These are phyloP conservation scores for Laetiporus sulphureus DNA, from an alignment of 1,284 basidiomycete species.

Conservation along the genomic window DNA sequence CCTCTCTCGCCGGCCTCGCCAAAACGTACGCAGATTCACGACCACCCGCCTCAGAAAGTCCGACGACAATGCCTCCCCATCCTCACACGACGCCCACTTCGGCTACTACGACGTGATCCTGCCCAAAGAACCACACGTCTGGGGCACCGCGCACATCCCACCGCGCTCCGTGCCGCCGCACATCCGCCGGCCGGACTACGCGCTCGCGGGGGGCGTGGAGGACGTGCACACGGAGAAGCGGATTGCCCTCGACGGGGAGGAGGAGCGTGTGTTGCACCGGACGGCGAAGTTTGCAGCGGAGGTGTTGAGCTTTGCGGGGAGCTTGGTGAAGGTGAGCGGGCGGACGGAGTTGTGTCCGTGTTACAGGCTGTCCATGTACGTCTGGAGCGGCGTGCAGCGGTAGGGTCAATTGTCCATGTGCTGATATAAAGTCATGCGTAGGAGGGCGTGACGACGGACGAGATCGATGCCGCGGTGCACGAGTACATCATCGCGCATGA, in stretches of 20 bases:
- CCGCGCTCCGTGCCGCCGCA: conserved; percentile 51
- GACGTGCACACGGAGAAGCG: conserved; percentile 29
- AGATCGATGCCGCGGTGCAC: conserved; percentile 68
- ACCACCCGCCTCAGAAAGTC: no score
- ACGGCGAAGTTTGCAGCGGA: conserved; percentile 58
- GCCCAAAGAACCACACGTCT: conserved; percentile 57
- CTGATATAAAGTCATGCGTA: conserved; percentile 24
- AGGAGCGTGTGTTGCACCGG: conserved; percentile 49
- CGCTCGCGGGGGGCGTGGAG: conserved; percentile 29
- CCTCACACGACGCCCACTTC: conserved; percentile 7
- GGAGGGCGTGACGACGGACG: conserved; percentile 72
- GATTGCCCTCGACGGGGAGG: conserved; percentile 50
- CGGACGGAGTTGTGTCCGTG: conserved; percentile 1
- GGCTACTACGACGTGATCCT: conserved; percentile 60
- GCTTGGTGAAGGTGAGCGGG: conserved; percentile 47
- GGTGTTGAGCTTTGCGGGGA: conserved; percentile 52
- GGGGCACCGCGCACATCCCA: conserved; percentile 56
- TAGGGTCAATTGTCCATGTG: background rate
- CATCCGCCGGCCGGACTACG: conserved; percentile 61
- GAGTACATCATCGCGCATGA: conserved; percentile 56
- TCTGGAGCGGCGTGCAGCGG: background rate
- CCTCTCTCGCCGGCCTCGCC: no score
- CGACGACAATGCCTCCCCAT: no score
- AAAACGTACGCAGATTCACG: no score
- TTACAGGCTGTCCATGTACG: no score